phyloP scores from a whole-genome alignment of 441 rosid genomes.

The Pelargonium citronellum region DNA sequence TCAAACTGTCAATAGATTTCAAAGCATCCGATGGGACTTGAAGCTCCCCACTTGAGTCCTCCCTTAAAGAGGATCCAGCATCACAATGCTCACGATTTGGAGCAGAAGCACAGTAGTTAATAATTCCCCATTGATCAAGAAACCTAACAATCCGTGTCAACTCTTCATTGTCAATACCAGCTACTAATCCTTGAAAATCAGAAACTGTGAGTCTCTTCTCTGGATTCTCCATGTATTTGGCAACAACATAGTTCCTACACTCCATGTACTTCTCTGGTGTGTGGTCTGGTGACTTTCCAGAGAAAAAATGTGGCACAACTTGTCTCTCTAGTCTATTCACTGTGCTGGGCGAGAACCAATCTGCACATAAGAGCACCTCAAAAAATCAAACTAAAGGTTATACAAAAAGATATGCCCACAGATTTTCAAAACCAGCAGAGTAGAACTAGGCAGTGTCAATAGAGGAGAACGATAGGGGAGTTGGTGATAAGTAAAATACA shows the following conservation, averaged over 20 bases:
- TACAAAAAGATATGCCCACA: neutral
- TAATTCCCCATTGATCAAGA: slow-evolving; percentile 97
- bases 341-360: slow-evolving; percentile 79
- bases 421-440: neutral
- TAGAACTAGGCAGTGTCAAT: neutral
- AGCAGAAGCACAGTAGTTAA: slow-evolving; percentile 66
- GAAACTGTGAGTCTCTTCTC: slow-evolving; percentile 56
- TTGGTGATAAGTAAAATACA: too few relatives aligned
- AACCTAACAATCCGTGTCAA: slow-evolving; percentile 73
- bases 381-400: slow-evolving; percentile 11
- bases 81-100: slow-evolving; percentile 50
- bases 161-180: slow-evolving; percentile 60
- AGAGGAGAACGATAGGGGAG: neutral
- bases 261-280: slow-evolving; percentile 83
- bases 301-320: slow-evolving; percentile 92
- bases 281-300: slow-evolving; percentile 74
- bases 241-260: slow-evolving; percentile 75
- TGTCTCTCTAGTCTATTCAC: slow-evolving; percentile 91
- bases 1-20: slow-evolving; percentile 90
- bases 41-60: slow-evolving; percentile 78
- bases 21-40: slow-evolving; percentile 81
- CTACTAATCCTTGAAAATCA: slow-evolving; percentile 60
- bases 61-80: slow-evolving; percentile 54
- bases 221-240: slow-evolving; percentile 77
- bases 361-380: slow-evolving; percentile 33